Evolutionary conservation across 306 rosid species (phyloP).

Genomic region (Cucurbita moschata): DNA sequence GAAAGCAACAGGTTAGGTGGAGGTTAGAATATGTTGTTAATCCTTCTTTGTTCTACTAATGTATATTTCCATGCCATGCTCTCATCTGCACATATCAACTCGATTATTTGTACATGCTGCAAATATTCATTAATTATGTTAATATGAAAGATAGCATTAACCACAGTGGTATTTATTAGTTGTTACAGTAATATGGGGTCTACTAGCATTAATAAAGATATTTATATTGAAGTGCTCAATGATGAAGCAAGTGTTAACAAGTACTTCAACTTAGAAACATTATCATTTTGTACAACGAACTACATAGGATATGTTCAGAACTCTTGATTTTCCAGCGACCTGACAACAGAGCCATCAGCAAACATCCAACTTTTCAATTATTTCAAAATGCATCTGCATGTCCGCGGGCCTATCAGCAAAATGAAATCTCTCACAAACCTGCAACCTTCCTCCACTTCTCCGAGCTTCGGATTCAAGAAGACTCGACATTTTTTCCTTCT

Average conservation of each 20-base stretch:
- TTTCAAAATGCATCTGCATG: constrained; percentile 85
- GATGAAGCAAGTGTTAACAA: no score
- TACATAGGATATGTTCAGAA: not conserved
- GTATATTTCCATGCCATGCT: not conserved
- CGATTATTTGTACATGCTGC: constrained; percentile 5
- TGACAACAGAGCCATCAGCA: constrained; percentile 6
- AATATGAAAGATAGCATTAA: constrained; percentile 1
- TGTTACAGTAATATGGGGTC: no score
- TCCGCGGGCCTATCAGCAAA: constrained; percentile 38
- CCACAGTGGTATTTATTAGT: not conserved
- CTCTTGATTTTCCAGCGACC: not conserved
- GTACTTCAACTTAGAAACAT: no score
- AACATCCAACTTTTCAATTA: constrained; percentile 47
- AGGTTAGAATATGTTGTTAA: not conserved
- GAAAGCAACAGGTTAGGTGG: constrained; percentile 9
- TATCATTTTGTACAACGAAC: not conserved
- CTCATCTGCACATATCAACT: constrained; percentile 6
- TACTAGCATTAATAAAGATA: no score
- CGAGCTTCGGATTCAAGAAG: constrained; percentile 39
- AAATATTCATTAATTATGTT: constrained; percentile 2
- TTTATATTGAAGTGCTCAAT: no score
- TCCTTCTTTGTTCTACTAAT: not conserved
- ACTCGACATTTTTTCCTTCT: constrained; percentile 39
- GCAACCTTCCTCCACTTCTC: constrained; percentile 32
- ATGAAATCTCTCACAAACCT: constrained; percentile 32